A percentile compares a stretch with the other conserved stretches of the same genome.
phyloP scores from a whole-genome alignment of 2,329 filamentous ascomycete genomes.

The Ascochyta rabiei region DNA sequence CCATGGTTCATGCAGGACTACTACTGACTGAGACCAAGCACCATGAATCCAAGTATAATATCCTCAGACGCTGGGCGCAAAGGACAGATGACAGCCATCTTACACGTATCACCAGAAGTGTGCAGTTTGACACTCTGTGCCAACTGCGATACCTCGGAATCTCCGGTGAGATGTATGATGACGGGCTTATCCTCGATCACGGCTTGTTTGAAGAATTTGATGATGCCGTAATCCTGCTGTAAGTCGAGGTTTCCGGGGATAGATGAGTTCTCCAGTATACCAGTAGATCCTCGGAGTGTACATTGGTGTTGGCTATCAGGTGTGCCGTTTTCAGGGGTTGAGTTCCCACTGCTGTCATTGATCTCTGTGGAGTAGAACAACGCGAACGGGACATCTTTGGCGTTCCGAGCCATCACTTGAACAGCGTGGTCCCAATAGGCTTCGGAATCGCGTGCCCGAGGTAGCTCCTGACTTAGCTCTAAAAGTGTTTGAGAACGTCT shows the following conservation, averaged over 20 bases:
- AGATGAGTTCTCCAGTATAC: conserved; percentile 24
- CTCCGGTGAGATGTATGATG: conserved; percentile 36
- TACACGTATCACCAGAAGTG: conserved; percentile 44
- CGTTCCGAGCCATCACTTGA: conserved; percentile 71
- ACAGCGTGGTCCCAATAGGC: conserved; percentile 73
- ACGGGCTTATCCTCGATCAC: conserved; percentile 31
- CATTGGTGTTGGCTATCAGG: conserved; percentile 20
- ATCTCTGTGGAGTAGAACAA: conserved; percentile 34
- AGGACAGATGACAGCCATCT: conserved; percentile 43
- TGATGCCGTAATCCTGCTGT: conserved; percentile 19
- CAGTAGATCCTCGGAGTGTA: conserved; percentile 32
- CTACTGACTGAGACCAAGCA: conserved; percentile 44
- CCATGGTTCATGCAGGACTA: background rate
- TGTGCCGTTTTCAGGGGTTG: conserved; percentile 2
- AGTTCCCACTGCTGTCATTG: conserved; percentile 11
- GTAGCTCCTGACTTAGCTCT: conserved; percentile 65
- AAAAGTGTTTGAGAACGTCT: conserved; percentile 22
- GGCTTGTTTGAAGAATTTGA: conserved; percentile 41
- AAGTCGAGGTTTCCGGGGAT: conserved; percentile 32
- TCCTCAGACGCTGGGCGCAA: conserved; percentile 43
- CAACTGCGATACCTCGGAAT: conserved; percentile 36
- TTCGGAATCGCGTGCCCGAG: conserved; percentile 69
- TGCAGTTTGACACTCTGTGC: conserved; percentile 39
- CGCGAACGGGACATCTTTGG: conserved; percentile 51
- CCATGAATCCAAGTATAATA: conserved; percentile 48